Evolutionary conservation across 164 flowering plant genomes (phyloP).

Genomic region (Umbellularia californica): DNA sequence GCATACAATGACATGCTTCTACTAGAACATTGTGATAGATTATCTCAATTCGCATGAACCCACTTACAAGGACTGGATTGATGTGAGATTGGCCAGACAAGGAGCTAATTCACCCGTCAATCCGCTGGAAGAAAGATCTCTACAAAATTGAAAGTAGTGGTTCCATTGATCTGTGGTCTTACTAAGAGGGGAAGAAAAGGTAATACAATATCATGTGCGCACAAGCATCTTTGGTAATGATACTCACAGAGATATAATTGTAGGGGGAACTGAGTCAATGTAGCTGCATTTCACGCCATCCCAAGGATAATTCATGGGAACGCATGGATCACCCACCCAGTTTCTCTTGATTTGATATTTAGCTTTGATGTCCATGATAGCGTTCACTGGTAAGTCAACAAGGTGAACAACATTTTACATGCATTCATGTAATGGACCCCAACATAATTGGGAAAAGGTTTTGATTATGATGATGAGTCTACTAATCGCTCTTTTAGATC

Average conservation of each 20-base stretch:
- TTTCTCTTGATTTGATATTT: slow-evolving; percentile 24
- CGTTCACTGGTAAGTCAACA: slow-evolving; percentile 22
- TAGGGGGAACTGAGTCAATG: slow-evolving; percentile 15
- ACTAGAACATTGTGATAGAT: too few relatives aligned
- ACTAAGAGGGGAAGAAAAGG: background rate
- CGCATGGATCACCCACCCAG: slow-evolving; percentile 61
- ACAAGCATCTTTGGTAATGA: background rate
- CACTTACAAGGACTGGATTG: slow-evolving; percentile 36
- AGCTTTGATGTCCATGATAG: slow-evolving; percentile 31
- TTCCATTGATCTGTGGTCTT: background rate
- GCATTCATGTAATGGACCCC: too few relatives aligned
- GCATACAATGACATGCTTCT: too few relatives aligned
- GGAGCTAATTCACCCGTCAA: slow-evolving; percentile 34
- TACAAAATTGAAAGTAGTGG: slow-evolving; percentile 8
- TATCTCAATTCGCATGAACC: background rate
- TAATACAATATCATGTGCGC: background rate
- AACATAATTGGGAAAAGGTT: too few relatives aligned
- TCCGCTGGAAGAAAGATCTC: slow-evolving; percentile 39
- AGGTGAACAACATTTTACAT: background rate
- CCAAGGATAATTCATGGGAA: slow-evolving; percentile 34
- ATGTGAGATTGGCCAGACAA: slow-evolving; percentile 22
- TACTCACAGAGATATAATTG: slow-evolving; percentile 37
- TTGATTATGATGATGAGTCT: too few relatives aligned
- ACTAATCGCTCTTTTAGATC: too few relatives aligned
- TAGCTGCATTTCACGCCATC: slow-evolving; percentile 39